Conservation (phyloP, 371 early-diverging fungal genomes). For the Actinomortierella ambigua region DNA sequence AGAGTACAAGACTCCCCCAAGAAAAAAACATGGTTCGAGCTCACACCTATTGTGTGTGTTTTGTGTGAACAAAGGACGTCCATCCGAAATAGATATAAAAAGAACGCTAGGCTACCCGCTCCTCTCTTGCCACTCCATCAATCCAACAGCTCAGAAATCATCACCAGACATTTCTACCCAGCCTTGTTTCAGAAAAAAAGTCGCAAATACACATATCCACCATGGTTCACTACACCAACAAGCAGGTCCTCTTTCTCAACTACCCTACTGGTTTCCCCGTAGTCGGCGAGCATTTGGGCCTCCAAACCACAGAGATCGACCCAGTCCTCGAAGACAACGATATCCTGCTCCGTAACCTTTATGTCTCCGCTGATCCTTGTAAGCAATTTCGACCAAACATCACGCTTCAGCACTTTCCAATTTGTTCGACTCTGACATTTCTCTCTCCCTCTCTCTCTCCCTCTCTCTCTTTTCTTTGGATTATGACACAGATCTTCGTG, state of each 20-base stretch:
- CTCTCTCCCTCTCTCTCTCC: neutral
- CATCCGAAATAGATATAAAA: too few relatives aligned
- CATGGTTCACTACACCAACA: constrained; percentile 45
- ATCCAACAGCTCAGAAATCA: too few relatives aligned
- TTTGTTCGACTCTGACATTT: neutral
- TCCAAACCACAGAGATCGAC: constrained; percentile 51
- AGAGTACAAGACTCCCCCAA: too few relatives aligned
- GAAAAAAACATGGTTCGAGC: too few relatives aligned
- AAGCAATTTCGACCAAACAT: neutral
- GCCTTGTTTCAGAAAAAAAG: constrained; percentile 39
- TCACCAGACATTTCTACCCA: too few relatives aligned
- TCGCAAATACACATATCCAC: constrained; percentile 19
- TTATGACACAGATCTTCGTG: constrained; percentile 56
- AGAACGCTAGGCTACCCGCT: too few relatives aligned
- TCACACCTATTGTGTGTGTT: too few relatives aligned
- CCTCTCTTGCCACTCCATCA: too few relatives aligned
- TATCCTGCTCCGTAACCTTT: constrained; percentile 62
- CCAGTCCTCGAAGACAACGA: constrained; percentile 52
- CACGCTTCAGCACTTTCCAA: neutral
- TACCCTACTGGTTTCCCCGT: constrained; percentile 50
- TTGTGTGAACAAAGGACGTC: too few relatives aligned
- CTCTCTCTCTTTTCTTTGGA: neutral
- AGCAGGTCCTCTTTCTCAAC: constrained; percentile 49
- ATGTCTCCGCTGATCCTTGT: constrained; percentile 59
- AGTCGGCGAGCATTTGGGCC: constrained; percentile 56